phyloP scores from a whole-genome alignment of 257 asterid genomes.

The Solanum chilense region DNA sequence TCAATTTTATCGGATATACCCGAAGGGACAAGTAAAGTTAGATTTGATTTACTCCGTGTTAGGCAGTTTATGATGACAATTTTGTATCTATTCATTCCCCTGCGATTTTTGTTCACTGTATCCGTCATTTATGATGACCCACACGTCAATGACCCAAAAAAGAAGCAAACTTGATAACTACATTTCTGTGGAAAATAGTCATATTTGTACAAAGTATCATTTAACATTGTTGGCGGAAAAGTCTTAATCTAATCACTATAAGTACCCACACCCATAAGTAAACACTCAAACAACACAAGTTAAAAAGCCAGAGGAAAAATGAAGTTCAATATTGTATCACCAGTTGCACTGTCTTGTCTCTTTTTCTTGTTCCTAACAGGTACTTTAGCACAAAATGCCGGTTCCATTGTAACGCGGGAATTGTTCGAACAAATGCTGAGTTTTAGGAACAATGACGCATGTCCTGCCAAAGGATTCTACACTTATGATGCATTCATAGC shows the following conservation, averaged over 20 bases:
- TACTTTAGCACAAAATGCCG: neutral
- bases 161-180: neutral
- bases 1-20: no score
- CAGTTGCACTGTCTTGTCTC: neutral
- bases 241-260: neutral
- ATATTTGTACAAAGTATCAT: neutral
- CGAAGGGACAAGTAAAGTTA: neutral
- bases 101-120: neutral
- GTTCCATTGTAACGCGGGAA: neutral
- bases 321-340: neutral
- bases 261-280: neutral
- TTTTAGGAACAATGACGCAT: conserved; percentile 1
- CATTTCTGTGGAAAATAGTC: neutral
- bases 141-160: neutral
- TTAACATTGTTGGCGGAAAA: neutral
- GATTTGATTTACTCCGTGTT: neutral
- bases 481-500: conserved; percentile 18
- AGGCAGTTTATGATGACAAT: neutral
- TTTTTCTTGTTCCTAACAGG: neutral
- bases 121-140: neutral
- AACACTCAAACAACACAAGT: neutral
- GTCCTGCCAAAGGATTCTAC: conserved; percentile 15
- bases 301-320: neutral
- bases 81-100: neutral
- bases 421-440: conserved; percentile 11